Evolutionary conservation across 2,329 filamentous ascomycete genomes (phyloP).

Genomic region (Ophiocordyceps camponoti-saundersi): DNA sequence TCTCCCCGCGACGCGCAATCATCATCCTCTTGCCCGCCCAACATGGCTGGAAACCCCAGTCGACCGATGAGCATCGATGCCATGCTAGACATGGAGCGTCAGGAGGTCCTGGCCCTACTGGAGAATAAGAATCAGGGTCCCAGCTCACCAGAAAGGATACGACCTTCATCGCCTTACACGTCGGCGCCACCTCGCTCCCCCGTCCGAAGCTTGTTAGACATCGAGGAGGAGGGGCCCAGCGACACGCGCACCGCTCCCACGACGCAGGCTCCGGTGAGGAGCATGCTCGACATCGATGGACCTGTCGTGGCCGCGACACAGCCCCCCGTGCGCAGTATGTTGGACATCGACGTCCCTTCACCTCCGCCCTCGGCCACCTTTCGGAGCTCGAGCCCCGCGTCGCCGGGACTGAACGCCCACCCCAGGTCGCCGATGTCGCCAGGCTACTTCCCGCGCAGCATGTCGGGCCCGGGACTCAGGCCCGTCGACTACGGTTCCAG

Average conservation of each 20-base stretch:
- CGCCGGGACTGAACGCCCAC: constrained; percentile 9
- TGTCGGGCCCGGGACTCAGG: constrained; percentile 34
- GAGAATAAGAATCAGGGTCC: constrained; percentile 27
- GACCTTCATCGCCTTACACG: constrained; percentile 36
- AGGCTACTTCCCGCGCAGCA: constrained; percentile 24
- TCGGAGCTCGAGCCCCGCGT: constrained; percentile 16
- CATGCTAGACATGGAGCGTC: constrained; percentile 59
- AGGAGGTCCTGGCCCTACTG: constrained; percentile 53
- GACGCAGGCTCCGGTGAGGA: constrained; percentile 40
- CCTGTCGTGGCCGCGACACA: constrained; percentile 18
- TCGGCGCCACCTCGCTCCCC: constrained; percentile 41
- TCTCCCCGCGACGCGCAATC: not conserved
- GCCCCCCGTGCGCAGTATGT: constrained; percentile 31
- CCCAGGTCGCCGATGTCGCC: constrained; percentile 7
- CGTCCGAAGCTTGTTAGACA: constrained; percentile 50
- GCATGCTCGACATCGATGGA: constrained; percentile 45
- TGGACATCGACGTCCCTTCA: constrained; percentile 27
- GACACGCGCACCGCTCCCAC: constrained; percentile 13
- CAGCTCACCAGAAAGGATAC: constrained; percentile 18
- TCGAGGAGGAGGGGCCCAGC: constrained; percentile 21
- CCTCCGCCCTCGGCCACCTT: constrained; percentile 9
- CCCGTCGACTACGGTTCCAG: constrained; percentile 27
- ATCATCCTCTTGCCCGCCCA: constrained; percentile 2
- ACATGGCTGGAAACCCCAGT: constrained; percentile 15
- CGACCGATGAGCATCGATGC: constrained; percentile 58